A percentile compares a stretch with the other conserved stretches of the same genome.
Conservation (phyloP, 352 stramenopile genomes). For the Globisporangium carolinianum region DNA sequence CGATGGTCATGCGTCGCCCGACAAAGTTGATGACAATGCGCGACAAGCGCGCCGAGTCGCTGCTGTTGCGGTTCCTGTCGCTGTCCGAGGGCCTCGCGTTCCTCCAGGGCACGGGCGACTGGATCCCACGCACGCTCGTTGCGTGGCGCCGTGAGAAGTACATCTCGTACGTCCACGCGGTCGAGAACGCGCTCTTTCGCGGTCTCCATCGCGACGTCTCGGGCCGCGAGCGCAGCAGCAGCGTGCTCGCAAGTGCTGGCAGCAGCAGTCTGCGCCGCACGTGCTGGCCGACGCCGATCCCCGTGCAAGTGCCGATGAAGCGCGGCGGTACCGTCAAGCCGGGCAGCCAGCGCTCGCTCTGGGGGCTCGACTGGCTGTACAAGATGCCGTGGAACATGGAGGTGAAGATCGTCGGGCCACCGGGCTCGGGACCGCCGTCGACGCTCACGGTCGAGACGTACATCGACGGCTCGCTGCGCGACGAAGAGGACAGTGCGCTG, state of each 20-base stretch:
- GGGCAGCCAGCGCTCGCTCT: slow-evolving; percentile 59
- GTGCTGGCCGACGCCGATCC: slow-evolving; percentile 71
- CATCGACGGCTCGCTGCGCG: slow-evolving; percentile 72
- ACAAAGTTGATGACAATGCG: slow-evolving; percentile 72
- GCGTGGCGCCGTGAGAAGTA: slow-evolving; percentile 80
- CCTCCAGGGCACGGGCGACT: slow-evolving; percentile 71
- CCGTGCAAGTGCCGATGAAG: slow-evolving; percentile 80
- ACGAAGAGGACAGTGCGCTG: slow-evolving; percentile 55
- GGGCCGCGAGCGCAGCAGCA: slow-evolving; percentile 54
- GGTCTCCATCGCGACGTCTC: slow-evolving; percentile 74
- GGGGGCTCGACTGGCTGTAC: slow-evolving; percentile 85
- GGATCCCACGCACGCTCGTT: slow-evolving; percentile 70
- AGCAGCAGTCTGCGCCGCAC: slow-evolving; percentile 26
- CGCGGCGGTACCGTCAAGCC: slow-evolving; percentile 59
- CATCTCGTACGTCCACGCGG: slow-evolving; percentile 78
- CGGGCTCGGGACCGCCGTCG: slow-evolving; percentile 75
- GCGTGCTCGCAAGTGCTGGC: slow-evolving; percentile 15
- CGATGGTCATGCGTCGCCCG: slow-evolving; percentile 80
- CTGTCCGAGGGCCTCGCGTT: slow-evolving; percentile 73
- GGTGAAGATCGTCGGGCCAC: slow-evolving; percentile 84
- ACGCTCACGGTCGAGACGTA: slow-evolving; percentile 86
- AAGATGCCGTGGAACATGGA: slow-evolving; percentile 91
- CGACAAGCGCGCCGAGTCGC: slow-evolving; percentile 70
- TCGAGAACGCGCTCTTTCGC: slow-evolving; percentile 79
- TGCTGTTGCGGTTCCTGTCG: slow-evolving; percentile 82